Percentiles rank a stretch among this genome's conserved stretches.
Conservation (phyloP, 495 filamentous ascomycete species). For the Choiromyces venosus region DNA sequence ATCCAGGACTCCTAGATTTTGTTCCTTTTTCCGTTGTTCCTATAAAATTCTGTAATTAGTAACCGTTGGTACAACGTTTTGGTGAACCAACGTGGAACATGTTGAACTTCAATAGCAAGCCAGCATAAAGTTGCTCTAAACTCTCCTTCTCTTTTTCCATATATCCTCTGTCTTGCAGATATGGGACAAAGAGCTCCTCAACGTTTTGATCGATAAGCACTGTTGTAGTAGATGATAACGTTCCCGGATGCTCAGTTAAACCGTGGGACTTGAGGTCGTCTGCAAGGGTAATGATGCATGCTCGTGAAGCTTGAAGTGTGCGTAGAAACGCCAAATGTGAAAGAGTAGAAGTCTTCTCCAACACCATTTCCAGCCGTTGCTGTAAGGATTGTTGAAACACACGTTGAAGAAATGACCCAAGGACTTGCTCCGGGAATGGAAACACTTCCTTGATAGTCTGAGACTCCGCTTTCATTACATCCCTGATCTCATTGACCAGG, state of each 20-base stretch:
- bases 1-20: conserved; percentile 41
- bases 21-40: conserved; percentile 45
- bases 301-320: conserved; percentile 80
- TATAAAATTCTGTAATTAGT: not conserved
- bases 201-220: conserved; percentile 88
- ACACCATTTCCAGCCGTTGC: conserved; percentile 89
- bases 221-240: conserved; percentile 78
- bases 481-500: conserved; percentile 83
- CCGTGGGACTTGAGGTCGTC: conserved; percentile 94
- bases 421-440: conserved; percentile 88
- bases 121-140: conserved; percentile 86
- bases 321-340: conserved; percentile 89
- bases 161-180: conserved; percentile 87
- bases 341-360: conserved; percentile 84
- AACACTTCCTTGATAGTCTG: conserved; percentile 93
- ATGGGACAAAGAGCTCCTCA: conserved; percentile 93
- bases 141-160: conserved; percentile 89
- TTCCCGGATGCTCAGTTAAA: conserved; percentile 88
- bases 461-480: conserved; percentile 95
- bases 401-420: conserved; percentile 84
- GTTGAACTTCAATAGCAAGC: conserved; percentile 88
- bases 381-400: conserved; percentile 98
- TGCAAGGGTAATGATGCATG: conserved; percentile 74
- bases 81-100: conserved; percentile 61
- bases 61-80: not conserved